A percentile compares a stretch with the other conserved stretches of the same genome.
Conservation (phyloP, 441 rosid species). For the Populus hybrid region DNA sequence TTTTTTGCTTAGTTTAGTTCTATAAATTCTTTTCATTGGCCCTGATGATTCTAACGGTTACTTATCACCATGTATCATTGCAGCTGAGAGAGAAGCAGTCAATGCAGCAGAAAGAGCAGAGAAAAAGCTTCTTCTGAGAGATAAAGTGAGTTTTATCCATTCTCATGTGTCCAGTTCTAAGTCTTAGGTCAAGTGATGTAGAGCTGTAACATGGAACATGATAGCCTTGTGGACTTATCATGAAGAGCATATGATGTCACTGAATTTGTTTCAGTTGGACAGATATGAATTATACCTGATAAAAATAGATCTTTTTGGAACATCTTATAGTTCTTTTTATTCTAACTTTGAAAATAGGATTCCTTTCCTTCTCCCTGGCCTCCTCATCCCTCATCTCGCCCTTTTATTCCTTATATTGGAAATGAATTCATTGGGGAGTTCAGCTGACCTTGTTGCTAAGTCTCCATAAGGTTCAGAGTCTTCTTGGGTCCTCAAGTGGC, state of each 20-base stretch:
- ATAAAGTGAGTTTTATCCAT: constrained; percentile 51
- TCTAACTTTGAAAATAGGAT: too few relatives aligned
- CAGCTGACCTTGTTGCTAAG: background rate
- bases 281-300: background rate
- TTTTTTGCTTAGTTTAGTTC: background rate
- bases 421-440: background rate
- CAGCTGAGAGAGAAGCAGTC: constrained; percentile 94
- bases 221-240: background rate
- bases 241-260: background rate
- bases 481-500: background rate
- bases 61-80: constrained; percentile 50
- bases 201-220: background rate
- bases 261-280: background rate
- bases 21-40: background rate
- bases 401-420: too few relatives aligned
- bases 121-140: constrained; percentile 77
- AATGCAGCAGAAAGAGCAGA: constrained; percentile 86
- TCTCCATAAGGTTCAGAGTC: background rate
- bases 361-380: too few relatives aligned
- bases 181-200: constrained; percentile 39
- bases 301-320: too few relatives aligned
- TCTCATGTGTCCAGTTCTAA: background rate
- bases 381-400: too few relatives aligned
- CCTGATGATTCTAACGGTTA: background rate
- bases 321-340: too few relatives aligned